Percentiles rank a stretch among this genome's conserved stretches.
phyloP scores from a whole-genome alignment of 2,329 filamentous ascomycete genomes.

The Hymenoscyphus fructigenus region DNA sequence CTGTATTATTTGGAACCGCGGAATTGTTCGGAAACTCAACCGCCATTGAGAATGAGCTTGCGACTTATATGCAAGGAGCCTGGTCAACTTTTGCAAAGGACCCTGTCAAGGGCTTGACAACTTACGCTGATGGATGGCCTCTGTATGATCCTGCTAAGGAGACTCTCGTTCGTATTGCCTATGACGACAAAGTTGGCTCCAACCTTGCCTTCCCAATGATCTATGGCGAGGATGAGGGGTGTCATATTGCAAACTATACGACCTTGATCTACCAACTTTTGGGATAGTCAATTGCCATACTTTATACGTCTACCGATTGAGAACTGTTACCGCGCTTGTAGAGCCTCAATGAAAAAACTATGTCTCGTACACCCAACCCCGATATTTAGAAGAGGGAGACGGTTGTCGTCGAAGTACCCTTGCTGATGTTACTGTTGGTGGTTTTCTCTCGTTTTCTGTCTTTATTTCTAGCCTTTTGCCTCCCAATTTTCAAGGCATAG shows the following conservation, averaged over 20 bases:
- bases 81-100: conserved; percentile 40
- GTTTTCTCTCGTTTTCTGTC: too few relatives aligned
- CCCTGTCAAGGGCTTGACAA: conserved; percentile 32
- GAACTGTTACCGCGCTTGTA: too few relatives aligned
- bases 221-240: conserved; percentile 12
- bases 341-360: too few relatives aligned
- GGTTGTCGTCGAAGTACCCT: too few relatives aligned
- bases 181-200: conserved; percentile 25
- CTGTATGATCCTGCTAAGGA: conserved; percentile 20
- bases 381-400: too few relatives aligned
- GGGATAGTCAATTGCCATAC: background rate
- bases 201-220: conserved; percentile 22
- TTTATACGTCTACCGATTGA: background rate
- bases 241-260: conserved; percentile 2
- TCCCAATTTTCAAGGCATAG: too few relatives aligned
- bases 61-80: conserved; percentile 34
- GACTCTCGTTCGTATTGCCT: conserved; percentile 29
- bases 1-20: conserved; percentile 33
- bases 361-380: too few relatives aligned
- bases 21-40: conserved; percentile 22
- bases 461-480: too few relatives aligned
- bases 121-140: conserved; percentile 30
- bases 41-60: conserved; percentile 30
- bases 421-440: too few relatives aligned
- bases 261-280: conserved; percentile 1